phyloP scores from a whole-genome alignment of 257 asterid genomes.

The Plectranthus barbatus region DNA sequence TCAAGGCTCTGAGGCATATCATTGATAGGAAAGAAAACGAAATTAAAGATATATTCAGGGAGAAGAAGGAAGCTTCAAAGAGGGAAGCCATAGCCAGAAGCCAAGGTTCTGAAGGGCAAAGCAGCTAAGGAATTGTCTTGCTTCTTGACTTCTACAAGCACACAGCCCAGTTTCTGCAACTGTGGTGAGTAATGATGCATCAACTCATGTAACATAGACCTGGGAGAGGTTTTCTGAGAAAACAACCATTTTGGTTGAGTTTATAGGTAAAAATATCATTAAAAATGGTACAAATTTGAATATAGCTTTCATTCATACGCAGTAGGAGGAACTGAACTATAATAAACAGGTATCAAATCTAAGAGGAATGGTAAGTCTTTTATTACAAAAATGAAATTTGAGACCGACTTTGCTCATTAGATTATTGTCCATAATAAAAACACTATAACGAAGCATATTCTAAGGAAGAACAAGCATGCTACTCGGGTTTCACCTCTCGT shows the following conservation, averaged over 20 bases:
- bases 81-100: conserved; percentile 2
- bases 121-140: conserved; percentile 1
- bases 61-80: conserved; percentile 34
- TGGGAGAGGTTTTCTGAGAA: too few species aligned
- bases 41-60: conserved; percentile 44
- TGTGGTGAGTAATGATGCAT: background rate
- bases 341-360: background rate
- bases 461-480: background rate
- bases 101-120: conserved; percentile 33
- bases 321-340: background rate
- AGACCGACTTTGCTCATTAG: background rate
- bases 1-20: conserved; percentile 42
- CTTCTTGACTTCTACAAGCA: background rate
- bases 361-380: background rate
- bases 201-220: background rate
- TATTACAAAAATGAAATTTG: conserved; percentile 5
- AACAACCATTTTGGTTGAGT: too few species aligned
- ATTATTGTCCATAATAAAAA: conserved; percentile 1
- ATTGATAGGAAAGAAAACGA: conserved; percentile 61
- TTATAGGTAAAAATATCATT: too few species aligned
- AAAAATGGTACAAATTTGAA: too few species aligned
- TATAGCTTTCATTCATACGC: background rate
- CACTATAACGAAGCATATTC: background rate
- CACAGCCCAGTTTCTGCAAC: background rate
- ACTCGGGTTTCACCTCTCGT: conserved; percentile 36